phyloP scores from a whole-genome alignment of 805 yeast species.

The Candida easanensis region DNA sequence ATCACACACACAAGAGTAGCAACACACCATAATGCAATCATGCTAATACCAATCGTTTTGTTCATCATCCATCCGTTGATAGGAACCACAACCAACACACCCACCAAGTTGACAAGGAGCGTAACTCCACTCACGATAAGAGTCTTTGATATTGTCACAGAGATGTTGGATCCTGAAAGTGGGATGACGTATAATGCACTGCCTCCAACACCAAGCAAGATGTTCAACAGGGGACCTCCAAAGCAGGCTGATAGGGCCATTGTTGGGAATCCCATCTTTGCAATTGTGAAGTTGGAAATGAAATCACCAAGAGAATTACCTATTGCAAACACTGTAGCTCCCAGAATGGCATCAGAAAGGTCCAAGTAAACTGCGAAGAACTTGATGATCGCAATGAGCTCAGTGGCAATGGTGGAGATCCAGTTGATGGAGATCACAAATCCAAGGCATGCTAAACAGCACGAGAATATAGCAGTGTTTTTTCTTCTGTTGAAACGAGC shows the following conservation, averaged over 20 bases:
- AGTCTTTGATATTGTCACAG: slow-evolving; percentile 37
- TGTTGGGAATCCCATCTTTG: slow-evolving; percentile 80
- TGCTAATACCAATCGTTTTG: slow-evolving; percentile 36
- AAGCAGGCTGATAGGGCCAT: slow-evolving; percentile 95
- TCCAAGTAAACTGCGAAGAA: slow-evolving; percentile 56
- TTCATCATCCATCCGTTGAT: slow-evolving; percentile 45
- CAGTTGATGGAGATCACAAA: slow-evolving; percentile 67
- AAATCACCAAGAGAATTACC: slow-evolving; percentile 94
- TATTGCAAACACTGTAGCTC: slow-evolving; percentile 85
- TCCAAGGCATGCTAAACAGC: slow-evolving; percentile 44
- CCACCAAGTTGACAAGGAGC: slow-evolving; percentile 36
- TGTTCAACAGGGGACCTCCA: slow-evolving; percentile 85
- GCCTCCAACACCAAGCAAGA: slow-evolving; percentile 76
- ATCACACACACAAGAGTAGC: slow-evolving; percentile 26
- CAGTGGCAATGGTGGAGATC: slow-evolving; percentile 49
- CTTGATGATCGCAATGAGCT: slow-evolving; percentile 62
- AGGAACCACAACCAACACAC: slow-evolving; percentile 42
- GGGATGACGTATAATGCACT: slow-evolving; percentile 53
- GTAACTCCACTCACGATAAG: slow-evolving; percentile 39
- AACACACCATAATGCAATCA: slow-evolving; percentile 26
- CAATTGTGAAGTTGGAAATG: slow-evolving; percentile 78
- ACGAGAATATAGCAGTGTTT: neutral
- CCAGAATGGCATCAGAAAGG: slow-evolving; percentile 77
- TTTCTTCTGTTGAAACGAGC: neutral
- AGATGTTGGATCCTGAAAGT: slow-evolving; percentile 22